These are phyloP conservation scores for Apiotrichum siamense DNA, from an alignment of 1,284 basidiomycete genomes.

Conservation along the genomic window DNA sequence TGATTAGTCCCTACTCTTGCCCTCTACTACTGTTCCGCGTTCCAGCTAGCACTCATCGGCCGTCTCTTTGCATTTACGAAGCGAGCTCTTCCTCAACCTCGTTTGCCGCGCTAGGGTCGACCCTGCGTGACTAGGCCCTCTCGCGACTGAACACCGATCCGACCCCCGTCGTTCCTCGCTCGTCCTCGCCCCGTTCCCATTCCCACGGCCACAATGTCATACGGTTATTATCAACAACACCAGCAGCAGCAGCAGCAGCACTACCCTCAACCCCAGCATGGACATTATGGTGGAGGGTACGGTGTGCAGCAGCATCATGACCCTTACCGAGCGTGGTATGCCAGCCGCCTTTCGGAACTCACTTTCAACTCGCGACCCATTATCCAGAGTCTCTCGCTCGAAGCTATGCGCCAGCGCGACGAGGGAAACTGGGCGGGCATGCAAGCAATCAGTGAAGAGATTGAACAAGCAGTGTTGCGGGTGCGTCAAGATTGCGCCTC, in stretches of 20 bases:
- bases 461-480: constrained; percentile 75
- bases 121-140: too few relatives aligned
- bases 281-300: neutral
- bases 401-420: constrained; percentile 66
- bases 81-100: too few relatives aligned
- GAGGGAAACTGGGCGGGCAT: constrained; percentile 63
- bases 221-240: too few relatives aligned
- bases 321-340: constrained; percentile 55
- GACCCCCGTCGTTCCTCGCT: too few relatives aligned
- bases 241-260: neutral
- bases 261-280: neutral
- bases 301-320: constrained; percentile 22
- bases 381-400: constrained; percentile 90
- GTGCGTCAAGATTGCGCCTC: constrained; percentile 42
- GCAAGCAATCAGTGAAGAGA: constrained; percentile 75
- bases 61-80: too few relatives aligned
- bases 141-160: too few relatives aligned
- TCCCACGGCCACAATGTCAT: too few relatives aligned
- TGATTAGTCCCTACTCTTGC: too few relatives aligned
- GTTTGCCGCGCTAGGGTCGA: too few relatives aligned
- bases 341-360: constrained; percentile 69
- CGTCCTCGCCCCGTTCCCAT: too few relatives aligned
- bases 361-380: constrained; percentile 94
- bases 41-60: too few relatives aligned
- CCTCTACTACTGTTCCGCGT: too few relatives aligned